Conservation (phyloP, 768 basidiomycete species). For the Trametes punicea region DNA sequence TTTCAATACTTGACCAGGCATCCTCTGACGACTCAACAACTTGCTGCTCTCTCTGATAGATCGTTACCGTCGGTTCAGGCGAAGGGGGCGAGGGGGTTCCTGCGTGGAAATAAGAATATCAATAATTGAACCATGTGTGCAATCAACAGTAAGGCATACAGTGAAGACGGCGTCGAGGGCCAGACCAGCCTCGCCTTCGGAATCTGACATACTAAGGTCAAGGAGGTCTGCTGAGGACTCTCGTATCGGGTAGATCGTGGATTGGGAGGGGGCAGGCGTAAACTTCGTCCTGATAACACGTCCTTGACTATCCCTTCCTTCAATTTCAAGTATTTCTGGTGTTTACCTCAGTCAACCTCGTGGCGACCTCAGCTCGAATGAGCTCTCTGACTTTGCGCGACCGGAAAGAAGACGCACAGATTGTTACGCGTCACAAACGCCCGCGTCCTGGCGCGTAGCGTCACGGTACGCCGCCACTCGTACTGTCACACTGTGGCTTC, state of each 20-base stretch:
- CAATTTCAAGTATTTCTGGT: no score
- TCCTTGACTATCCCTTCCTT: no score
- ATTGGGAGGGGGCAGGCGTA: no score
- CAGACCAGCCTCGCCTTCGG: constrained; percentile 10
- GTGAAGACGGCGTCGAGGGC: constrained; percentile 15
- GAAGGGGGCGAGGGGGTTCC: constrained; percentile 70
- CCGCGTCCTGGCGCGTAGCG: neutral
- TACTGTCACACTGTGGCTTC: neutral
- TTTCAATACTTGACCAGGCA: constrained; percentile 41
- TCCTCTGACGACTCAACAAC: neutral
- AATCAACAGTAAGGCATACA: neutral
- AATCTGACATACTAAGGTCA: constrained; percentile 10
- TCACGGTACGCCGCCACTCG: neutral
- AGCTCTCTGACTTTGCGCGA: neutral
- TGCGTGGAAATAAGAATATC: constrained; percentile 20
- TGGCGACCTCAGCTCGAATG: no score
- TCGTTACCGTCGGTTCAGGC: constrained; percentile 54
- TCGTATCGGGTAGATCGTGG: no score
- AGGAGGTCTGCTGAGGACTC: no score
- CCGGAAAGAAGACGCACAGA: neutral
- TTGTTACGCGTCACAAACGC: constrained; percentile 3
- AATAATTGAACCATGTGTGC: neutral
- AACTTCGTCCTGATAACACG: no score
- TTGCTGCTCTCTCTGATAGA: constrained; percentile 40
- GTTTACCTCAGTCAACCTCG: no score